Conservation (phyloP, 1,139 yeast species). For the Yamadazyma aaseri region DNA sequence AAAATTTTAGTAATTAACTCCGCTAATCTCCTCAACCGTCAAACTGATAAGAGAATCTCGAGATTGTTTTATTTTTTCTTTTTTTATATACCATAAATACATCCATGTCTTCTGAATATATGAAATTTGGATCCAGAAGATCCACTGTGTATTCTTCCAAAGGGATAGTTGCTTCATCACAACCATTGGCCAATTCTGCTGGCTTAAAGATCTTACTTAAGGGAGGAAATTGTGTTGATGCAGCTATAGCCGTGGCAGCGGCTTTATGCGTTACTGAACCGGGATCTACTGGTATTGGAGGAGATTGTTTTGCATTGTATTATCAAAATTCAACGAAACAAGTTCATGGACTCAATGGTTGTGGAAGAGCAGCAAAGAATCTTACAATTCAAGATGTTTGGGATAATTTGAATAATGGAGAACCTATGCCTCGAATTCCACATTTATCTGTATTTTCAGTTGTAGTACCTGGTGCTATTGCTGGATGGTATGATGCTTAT, state of each 20-base stretch:
- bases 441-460: constrained; percentile 46
- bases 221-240: constrained; percentile 83
- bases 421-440: constrained; percentile 42
- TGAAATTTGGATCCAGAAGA: constrained; percentile 56
- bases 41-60: too few relatives aligned
- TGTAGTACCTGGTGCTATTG: constrained; percentile 21
- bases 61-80: too few relatives aligned
- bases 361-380: constrained; percentile 65
- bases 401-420: constrained; percentile 38
- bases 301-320: constrained; percentile 72
- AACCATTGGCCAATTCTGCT: constrained; percentile 75
- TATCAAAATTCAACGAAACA: constrained; percentile 49
- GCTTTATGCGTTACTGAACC: constrained; percentile 75
- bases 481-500: constrained; percentile 43
- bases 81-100: too few relatives aligned
- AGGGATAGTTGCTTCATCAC: constrained; percentile 76
- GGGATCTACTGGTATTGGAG: constrained; percentile 78
- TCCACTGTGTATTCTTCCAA: constrained; percentile 74
- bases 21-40: too few relatives aligned
- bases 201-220: constrained; percentile 62
- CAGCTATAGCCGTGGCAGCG: constrained; percentile 79
- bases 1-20: too few relatives aligned
- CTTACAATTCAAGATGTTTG: constrained; percentile 51
- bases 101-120: constrained; percentile 18
- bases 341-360: constrained; percentile 72